Evolutionary conservation across 768 basidiomycete species (phyloP).

Genomic region (Xerocomus spinulosus): DNA sequence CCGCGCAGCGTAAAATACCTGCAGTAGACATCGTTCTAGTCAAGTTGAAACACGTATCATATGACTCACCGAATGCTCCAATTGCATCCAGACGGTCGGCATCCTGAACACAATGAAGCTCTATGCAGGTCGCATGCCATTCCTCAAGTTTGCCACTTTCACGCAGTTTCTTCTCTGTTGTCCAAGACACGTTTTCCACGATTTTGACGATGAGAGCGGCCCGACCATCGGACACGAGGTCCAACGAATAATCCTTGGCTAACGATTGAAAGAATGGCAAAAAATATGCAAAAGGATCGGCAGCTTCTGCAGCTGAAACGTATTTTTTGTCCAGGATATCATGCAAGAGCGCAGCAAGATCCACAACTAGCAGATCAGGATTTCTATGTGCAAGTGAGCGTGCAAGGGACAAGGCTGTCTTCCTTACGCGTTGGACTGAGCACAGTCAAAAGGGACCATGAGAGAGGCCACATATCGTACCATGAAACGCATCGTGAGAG

Average conservation of each 20-base stretch:
- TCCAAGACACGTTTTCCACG: slow-evolving; percentile 81
- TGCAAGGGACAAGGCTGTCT: slow-evolving; percentile 69
- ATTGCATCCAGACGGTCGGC: slow-evolving; percentile 78
- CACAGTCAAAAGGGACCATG: slow-evolving; percentile 2
- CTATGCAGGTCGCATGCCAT: slow-evolving; percentile 69
- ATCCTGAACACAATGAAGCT: slow-evolving; percentile 81
- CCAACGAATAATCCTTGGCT: slow-evolving; percentile 40
- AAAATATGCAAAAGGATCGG: slow-evolving; percentile 63
- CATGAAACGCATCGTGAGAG: slow-evolving; percentile 77
- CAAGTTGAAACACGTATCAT: background rate
- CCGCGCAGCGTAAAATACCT: slow-evolving; percentile 68
- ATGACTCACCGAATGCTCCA: slow-evolving; percentile 62
- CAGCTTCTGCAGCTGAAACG: slow-evolving; percentile 49
- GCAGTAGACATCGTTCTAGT: background rate
- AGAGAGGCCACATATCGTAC: slow-evolving; percentile 36
- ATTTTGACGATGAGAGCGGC: slow-evolving; percentile 54
- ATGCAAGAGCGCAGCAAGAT: slow-evolving; percentile 84
- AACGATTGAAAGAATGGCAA: slow-evolving; percentile 56
- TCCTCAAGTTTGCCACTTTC: slow-evolving; percentile 49
- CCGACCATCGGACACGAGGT: slow-evolving; percentile 58
- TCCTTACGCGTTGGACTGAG: slow-evolving; percentile 79
- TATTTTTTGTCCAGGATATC: slow-evolving; percentile 89
- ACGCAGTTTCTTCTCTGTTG: slow-evolving; percentile 68
- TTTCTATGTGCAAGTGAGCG: slow-evolving; percentile 36
- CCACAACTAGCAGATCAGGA: slow-evolving; percentile 72